Conservation (phyloP, 2,329 filamentous ascomycete genomes). For the Coniochaeta pulveracea region DNA sequence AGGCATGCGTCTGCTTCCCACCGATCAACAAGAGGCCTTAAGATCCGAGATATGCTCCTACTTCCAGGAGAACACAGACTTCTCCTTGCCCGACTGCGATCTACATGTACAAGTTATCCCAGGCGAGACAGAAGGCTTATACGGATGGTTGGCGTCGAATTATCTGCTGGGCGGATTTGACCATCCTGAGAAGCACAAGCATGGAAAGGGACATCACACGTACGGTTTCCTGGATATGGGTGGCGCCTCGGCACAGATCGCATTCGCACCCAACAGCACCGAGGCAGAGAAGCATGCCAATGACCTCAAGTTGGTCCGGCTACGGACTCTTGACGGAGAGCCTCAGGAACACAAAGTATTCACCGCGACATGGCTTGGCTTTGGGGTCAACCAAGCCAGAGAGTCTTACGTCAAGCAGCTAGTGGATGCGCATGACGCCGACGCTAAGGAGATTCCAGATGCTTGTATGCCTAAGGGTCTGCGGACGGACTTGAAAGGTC, state of each 20-base stretch:
- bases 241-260: conserved; percentile 93
- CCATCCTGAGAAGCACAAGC: conserved; percentile 57
- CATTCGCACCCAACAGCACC: conserved; percentile 88
- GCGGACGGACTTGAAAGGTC: conserved; percentile 61
- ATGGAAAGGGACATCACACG: conserved; percentile 83
- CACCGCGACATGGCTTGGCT: conserved; percentile 92
- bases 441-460: conserved; percentile 64
- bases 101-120: conserved; percentile 89
- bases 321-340: conserved; percentile 73
- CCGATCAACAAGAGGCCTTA: conserved; percentile 59
- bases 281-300: conserved; percentile 83
- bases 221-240: conserved; percentile 99
- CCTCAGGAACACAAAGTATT: conserved; percentile 80
- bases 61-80: conserved; percentile 63
- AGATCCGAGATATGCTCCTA: conserved; percentile 75
- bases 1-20: conserved; percentile 78
- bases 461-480: conserved; percentile 80
- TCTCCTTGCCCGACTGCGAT: conserved; percentile 80
- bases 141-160: conserved; percentile 96
- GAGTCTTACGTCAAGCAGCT: conserved; percentile 72
- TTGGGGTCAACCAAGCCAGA: conserved; percentile 90
- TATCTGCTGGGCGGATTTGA: conserved; percentile 91
- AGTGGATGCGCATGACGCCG: conserved; percentile 44
- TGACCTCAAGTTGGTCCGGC: conserved; percentile 74
- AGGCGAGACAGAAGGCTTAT: conserved; percentile 89